These are phyloP conservation scores for Blepharisma japonicum DNA, from an alignment of 73 alveolate genomes.

Conservation along the genomic window DNA sequence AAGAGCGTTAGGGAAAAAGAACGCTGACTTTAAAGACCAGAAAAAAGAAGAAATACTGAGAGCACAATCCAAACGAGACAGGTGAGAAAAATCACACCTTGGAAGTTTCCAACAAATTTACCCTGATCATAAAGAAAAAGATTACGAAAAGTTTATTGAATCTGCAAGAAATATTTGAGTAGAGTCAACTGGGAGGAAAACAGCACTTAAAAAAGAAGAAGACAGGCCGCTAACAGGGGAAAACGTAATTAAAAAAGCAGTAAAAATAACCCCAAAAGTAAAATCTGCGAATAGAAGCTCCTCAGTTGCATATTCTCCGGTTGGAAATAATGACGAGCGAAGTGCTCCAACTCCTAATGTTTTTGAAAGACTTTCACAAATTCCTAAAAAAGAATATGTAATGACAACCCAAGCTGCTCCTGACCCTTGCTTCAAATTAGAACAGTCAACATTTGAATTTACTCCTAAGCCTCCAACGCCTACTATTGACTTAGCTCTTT, in stretches of 20 bases:
- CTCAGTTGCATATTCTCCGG: no score
- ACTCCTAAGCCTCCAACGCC: no score
- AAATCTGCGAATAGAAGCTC: no score
- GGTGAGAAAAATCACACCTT: conserved; percentile 44
- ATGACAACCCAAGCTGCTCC: no score
- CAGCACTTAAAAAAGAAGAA: not conserved
- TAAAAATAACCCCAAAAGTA: no score
- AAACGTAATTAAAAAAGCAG: no score
- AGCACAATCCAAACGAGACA: conserved; percentile 41
- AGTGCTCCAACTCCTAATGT: not conserved
- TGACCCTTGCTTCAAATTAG: no score
- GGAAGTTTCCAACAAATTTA: conserved; percentile 54
- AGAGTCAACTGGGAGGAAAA: conserved; percentile 25
- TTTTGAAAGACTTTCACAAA: conserved; percentile 25
- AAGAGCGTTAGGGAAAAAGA: conserved; percentile 43
- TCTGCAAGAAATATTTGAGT: conserved; percentile 13
- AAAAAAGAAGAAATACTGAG: conserved; percentile 30
- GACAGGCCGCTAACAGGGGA: no score
- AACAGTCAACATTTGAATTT: no score
- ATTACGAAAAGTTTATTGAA: conserved; percentile 9
- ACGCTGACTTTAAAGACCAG: conserved; percentile 32
- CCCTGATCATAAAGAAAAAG: conserved; percentile 21
- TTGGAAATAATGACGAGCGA: no score
- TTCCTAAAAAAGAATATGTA: not conserved
- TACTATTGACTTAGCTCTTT: no score